Evolutionary conservation across 2,329 filamentous ascomycete genomes (phyloP), one percentile per base, ranked within the genome.

Genomic region (Arthroderma uncinatum): DNA sequence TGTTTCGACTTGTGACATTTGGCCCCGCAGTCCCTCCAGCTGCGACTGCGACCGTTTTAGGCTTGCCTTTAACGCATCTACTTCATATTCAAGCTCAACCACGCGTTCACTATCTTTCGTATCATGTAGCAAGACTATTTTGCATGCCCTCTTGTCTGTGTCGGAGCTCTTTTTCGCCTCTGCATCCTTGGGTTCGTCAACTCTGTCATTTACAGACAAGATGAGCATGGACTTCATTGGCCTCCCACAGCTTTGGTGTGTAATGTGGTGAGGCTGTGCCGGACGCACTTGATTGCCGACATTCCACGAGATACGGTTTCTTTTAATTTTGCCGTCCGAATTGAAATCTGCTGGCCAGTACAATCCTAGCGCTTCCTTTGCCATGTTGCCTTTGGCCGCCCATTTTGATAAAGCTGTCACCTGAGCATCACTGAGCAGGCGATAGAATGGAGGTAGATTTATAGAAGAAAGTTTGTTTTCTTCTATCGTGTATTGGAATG

Each of bases 261-360:
- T 59, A 42, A 42, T 42, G 30, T 42, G 52, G 14, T 57, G 23
- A 7, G 44, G 53, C n/a, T 34, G 53, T n/a, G 36, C 36, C 8
- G 34, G 54, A 9, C 44, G 36, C 14, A 34, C 53, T 33, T 52
- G 53, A 23, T 53, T 55, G 2, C 52, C 55, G 19, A 53, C n/a
- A 28, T 53, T 59, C 58, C 58, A 59, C 5, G 58, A 47, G 14
- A 56, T 47, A 19, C 58, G 55, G 30, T 57, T 57, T n/a, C 53
- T 37, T 47, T 59, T 59, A 4, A 57, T 21, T 42, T 59, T 59
- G 4, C 58, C 58, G 44, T 59, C 58, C n/a, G 55, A 47, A 16
- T 59, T 59, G 36, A 59, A 59, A 28, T 59, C 58, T 25, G 50
- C 58, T n/a, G 55, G 40, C 58, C 58, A 59, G 55, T 59, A 59